Percentiles rank a stretch among this genome's conserved stretches.
These are phyloP conservation scores for Gentiana straminea DNA, from an alignment of 257 asterid species.

Conservation along the genomic window DNA sequence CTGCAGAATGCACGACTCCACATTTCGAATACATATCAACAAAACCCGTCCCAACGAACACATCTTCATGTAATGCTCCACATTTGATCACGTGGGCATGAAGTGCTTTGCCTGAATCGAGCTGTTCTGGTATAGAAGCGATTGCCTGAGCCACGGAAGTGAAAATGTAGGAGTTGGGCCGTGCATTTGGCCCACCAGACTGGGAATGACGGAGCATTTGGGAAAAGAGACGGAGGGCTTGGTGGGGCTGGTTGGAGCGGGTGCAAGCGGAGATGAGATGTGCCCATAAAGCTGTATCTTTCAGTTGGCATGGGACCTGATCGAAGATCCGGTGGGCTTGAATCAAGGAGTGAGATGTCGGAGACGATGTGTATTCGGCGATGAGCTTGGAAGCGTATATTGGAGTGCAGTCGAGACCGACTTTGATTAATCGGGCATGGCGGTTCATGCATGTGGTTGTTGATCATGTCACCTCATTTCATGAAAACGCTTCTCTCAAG, in stretches of 20 bases:
- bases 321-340: slow-evolving; percentile 28
- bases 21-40: slow-evolving; percentile 30
- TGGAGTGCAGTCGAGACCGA: slow-evolving; percentile 21
- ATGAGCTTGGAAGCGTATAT: slow-evolving; percentile 24
- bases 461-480: neutral
- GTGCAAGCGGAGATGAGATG: slow-evolving; percentile 29
- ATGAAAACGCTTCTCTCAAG: no score
- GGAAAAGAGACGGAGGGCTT: slow-evolving; percentile 24
- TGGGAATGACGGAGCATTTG: slow-evolving; percentile 13
- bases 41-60: slow-evolving; percentile 24
- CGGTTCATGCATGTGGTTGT: slow-evolving; percentile 22
- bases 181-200: slow-evolving; percentile 2
- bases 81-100: slow-evolving; percentile 19
- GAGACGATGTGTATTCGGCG: slow-evolving; percentile 8
- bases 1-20: slow-evolving; percentile 12
- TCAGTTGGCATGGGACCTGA: slow-evolving; percentile 23
- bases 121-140: slow-evolving; percentile 24
- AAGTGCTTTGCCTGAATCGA: slow-evolving; percentile 17
- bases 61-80: slow-evolving; percentile 9
- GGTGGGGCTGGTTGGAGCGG: slow-evolving; percentile 19
- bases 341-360: slow-evolving; percentile 6
- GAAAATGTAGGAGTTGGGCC: slow-evolving; percentile 25
- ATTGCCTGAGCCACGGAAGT: slow-evolving; percentile 30
- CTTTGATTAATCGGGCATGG: slow-evolving; percentile 30
- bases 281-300: slow-evolving; percentile 34